phyloP scores from a whole-genome alignment of 768 basidiomycete genomes.

The Erythrobasidium yunnanense region DNA sequence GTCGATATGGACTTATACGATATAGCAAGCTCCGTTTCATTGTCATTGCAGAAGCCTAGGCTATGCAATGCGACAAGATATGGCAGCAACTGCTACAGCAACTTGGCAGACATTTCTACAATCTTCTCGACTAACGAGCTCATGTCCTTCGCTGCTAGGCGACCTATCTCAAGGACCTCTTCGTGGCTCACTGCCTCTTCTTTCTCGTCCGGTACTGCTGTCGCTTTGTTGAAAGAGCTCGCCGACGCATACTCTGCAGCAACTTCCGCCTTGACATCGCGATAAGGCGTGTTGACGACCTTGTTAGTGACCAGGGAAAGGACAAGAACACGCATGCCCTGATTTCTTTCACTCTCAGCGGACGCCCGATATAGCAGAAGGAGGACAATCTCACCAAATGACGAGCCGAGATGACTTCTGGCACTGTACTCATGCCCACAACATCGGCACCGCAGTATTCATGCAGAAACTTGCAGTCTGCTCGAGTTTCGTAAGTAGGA shows the following conservation, averaged over 20 bases:
- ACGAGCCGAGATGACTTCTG: constrained; percentile 66
- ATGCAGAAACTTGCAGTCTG: constrained; percentile 68
- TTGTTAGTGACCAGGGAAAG: constrained; percentile 76
- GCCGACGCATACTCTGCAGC: constrained; percentile 54
- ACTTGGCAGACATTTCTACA: constrained; percentile 12
- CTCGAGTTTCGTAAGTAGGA: constrained; percentile 79
- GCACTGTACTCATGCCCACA: constrained; percentile 90
- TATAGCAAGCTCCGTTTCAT: too few species aligned
- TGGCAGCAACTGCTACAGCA: constrained; percentile 4
- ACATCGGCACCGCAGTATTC: constrained; percentile 63
- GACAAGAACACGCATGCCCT: constrained; percentile 63
- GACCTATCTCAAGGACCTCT: constrained; percentile 21
- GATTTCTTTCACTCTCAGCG: constrained; percentile 50
- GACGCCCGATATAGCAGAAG: not conserved
- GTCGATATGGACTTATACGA: too few species aligned
- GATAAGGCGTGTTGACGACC: constrained; percentile 62
- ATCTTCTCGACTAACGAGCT: constrained; percentile 20
- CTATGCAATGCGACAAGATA: too few species aligned
- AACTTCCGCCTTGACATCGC: constrained; percentile 63
- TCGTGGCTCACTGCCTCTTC: constrained; percentile 24
- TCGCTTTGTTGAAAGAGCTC: not conserved
- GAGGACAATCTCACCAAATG: constrained; percentile 27
- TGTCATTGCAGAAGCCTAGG: too few species aligned
- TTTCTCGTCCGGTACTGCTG: constrained; percentile 33
- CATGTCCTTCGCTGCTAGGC: constrained; percentile 15